Base-by-base conservation (phyloP, 1,139 yeast genomes). In the Yamadazyma kanchanaburiensis region DNA sequence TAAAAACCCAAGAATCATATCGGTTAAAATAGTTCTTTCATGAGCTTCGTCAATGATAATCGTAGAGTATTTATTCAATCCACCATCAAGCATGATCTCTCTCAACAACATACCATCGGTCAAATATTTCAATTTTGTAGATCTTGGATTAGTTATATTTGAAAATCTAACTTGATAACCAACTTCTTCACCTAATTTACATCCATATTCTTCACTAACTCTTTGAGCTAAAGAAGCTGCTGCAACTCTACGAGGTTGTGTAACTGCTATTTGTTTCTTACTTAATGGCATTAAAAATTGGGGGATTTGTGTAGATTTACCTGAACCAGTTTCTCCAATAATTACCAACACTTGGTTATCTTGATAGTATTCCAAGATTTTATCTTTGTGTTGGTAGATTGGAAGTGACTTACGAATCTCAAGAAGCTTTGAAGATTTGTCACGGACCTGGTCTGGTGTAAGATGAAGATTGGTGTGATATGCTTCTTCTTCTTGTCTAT, bases 61-160 rank as follows among this genome's bases (percentile, higher is more conserved):
- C 0, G 87, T 80, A 16, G 82, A 68, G 53, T 91, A 91, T 39
- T 74, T 74, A 6, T 69, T 58, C 30, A 94, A 59, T 4, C 60
- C 56, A 1, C 75, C 74, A 48, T 87, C 89, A 38, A 84, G 58
- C 91, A 91, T 85, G 43, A 89, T 60, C 53, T 91, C 98, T 51
- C 98, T 71, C 35, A 94, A 60, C 21, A 91, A 71, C 98, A 91
- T 91, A 77, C 98, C 98, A 63, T 91, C 99, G 0, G 98, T 91
- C 30, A 91, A 62, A 50, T 88, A 91, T 49, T 88, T 87, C 42
- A 91, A 61, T 42, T 74, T 74, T 1, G 98, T 91, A 14, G 21
- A 25, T 18, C 47, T 49, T 21, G 45, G 49, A 23, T 51, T 45
- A 10, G 69, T 58, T 27, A 62, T 40, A 38, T 68, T 68, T 30